phyloP scores from a whole-genome alignment of 2,329 filamentous ascomycete species.

The Ceratocystis alfenasii region DNA sequence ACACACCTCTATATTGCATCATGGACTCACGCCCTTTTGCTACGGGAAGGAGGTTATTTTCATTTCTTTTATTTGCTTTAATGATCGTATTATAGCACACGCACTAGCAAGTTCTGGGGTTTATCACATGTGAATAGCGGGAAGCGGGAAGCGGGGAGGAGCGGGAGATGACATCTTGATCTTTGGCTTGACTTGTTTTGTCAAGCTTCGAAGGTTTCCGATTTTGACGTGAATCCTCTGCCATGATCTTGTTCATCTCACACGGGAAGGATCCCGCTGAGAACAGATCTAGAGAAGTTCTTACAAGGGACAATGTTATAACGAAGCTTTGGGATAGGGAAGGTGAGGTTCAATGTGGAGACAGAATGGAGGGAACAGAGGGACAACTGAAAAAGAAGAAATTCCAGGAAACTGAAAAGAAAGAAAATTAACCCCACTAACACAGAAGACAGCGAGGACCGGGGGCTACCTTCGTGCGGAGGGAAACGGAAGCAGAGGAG shows the following conservation, averaged over 20 bases:
- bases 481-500: background rate
- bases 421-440: background rate
- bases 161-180: background rate
- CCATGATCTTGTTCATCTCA: background rate
- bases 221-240: background rate
- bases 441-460: background rate
- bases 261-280: conserved; percentile 8
- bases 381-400: conserved; percentile 20
- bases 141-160: background rate
- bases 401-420: conserved; percentile 6
- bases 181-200: background rate
- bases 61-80: background rate
- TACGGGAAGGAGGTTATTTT: too few species aligned
- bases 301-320: background rate
- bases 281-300: background rate
- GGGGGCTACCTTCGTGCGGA: background rate
- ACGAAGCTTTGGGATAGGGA: background rate
- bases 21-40: too few species aligned
- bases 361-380: background rate
- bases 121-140: background rate
- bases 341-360: background rate
- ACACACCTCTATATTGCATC: too few species aligned
- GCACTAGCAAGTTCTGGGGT: background rate
- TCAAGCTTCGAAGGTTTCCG: background rate
- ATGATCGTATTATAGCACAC: background rate